These are phyloP conservation scores for Tardiomyces depauwii DNA, from an alignment of 1,139 yeast species.

Conservation along the genomic window DNA sequence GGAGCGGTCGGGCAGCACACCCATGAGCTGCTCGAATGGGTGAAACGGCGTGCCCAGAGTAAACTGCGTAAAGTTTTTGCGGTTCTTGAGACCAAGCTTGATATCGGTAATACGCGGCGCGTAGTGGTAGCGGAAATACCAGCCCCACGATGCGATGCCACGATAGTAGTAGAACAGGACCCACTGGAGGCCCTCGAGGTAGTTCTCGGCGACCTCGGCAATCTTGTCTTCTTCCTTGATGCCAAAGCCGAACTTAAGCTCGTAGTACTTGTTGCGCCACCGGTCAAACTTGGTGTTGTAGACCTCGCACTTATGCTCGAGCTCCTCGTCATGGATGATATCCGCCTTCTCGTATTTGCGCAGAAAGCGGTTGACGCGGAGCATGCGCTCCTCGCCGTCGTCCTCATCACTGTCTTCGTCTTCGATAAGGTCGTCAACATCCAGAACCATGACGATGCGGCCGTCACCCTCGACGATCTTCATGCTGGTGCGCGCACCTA, in stretches of 20 bases:
- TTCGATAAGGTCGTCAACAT: constrained; percentile 2
- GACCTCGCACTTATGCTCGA: constrained; percentile 50
- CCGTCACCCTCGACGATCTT: constrained; percentile 15
- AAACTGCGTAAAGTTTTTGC: constrained; percentile 36
- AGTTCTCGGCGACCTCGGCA: constrained; percentile 57
- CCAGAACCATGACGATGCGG: constrained; percentile 20
- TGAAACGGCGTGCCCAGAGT: constrained; percentile 68
- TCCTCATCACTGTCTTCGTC: constrained; percentile 9
- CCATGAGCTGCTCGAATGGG: constrained; percentile 97
- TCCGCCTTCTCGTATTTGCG: constrained; percentile 67
- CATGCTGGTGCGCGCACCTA: constrained; percentile 17
- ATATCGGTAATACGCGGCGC: constrained; percentile 90
- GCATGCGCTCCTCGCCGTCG: constrained; percentile 15
- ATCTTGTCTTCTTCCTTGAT: constrained; percentile 42
- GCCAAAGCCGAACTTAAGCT: constrained; percentile 62
- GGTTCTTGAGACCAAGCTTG: constrained; percentile 47
- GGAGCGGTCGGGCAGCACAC: constrained; percentile 92
- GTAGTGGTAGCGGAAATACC: constrained; percentile 84
- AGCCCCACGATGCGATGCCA: constrained; percentile 91
- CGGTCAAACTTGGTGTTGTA: constrained; percentile 61
- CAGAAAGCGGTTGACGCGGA: constrained; percentile 17
- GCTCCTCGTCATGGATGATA: constrained; percentile 50
- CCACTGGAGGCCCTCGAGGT: constrained; percentile 93
- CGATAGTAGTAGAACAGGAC: constrained; percentile 79
- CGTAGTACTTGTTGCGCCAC: constrained; percentile 81